Evolutionary conservation across 768 basidiomycete genomes (phyloP).

Genomic region (Rhizopogon vulgaris): DNA sequence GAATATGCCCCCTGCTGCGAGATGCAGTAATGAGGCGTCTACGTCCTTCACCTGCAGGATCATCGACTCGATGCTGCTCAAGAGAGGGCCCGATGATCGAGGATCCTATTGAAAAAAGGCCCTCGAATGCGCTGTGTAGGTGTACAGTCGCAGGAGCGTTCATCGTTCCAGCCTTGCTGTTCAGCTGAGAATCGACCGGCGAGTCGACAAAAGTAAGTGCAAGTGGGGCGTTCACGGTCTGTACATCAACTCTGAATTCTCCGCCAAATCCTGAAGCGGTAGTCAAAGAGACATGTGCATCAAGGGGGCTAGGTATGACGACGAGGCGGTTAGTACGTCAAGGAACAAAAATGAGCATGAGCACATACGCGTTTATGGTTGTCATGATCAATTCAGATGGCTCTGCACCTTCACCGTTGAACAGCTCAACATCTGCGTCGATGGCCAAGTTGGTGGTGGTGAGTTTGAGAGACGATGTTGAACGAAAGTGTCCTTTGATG

Average conservation of each 20-base stretch:
- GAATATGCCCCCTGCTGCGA: neutral
- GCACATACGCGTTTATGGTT: neutral
- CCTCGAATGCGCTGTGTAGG: constrained; percentile 34
- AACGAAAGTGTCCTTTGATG: constrained; percentile 34
- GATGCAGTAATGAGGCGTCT: neutral
- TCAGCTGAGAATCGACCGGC: constrained; percentile 29
- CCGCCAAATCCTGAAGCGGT: constrained; percentile 15
- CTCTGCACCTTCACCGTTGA: neutral
- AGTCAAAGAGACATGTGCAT: constrained; percentile 8
- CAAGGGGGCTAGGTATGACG: constrained; percentile 12
- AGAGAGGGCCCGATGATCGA: constrained; percentile 9
- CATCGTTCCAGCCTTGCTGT: constrained; percentile 21
- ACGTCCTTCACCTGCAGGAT: constrained; percentile 1
- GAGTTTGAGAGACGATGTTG: constrained; percentile 20
- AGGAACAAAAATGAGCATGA: neutral
- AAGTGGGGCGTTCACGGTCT: constrained; percentile 29
- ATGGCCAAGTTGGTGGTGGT: constrained; percentile 31
- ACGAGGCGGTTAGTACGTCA: neutral
- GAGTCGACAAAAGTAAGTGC: constrained; percentile 24
- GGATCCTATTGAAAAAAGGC: constrained; percentile 24
- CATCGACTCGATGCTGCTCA: neutral
- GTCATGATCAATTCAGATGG: neutral
- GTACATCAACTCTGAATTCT: constrained; percentile 24
- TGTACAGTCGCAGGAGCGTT: constrained; percentile 30
- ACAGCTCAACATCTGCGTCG: constrained; percentile 19